Conservation (phyloP, 139 green algal genomes). For the Deuterostichococcus epilithicus region DNA sequence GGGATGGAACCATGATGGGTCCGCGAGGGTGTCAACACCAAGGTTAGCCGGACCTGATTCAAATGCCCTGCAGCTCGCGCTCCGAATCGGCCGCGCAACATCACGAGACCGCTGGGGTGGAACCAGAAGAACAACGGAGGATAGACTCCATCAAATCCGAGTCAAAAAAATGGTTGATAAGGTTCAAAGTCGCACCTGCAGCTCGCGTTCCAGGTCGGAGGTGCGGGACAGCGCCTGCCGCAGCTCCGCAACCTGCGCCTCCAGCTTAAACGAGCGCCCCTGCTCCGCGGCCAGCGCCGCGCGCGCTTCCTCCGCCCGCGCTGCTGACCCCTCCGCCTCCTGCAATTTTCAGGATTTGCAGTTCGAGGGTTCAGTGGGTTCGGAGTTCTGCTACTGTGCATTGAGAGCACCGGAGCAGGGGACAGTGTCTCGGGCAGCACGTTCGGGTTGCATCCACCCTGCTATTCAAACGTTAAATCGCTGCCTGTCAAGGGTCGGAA, state of each 20-base stretch:
- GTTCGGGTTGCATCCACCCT: background rate
- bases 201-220: constrained; percentile 45
- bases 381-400: background rate
- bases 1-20: too few relatives aligned
- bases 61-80: too few relatives aligned
- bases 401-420: background rate
- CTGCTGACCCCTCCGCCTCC: background rate
- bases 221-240: constrained; percentile 24
- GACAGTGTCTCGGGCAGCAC: background rate
- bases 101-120: too few relatives aligned
- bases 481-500: background rate
- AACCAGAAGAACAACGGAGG: too few relatives aligned
- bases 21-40: too few relatives aligned
- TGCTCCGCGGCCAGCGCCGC: constrained; percentile 40
- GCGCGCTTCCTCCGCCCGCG: constrained; percentile 24
- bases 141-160: too few relatives aligned
- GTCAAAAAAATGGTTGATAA: too few relatives aligned
- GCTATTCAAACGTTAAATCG: background rate
- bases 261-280: constrained; percentile 41
- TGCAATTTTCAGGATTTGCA: background rate
- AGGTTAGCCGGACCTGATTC: too few relatives aligned
- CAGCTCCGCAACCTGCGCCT: constrained; percentile 55
- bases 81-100: too few relatives aligned
- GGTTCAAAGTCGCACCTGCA: constrained; percentile 17
- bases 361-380: background rate